A percentile compares a stretch with the other conserved stretches of the same genome.
These are phyloP conservation scores for Phragmites australis DNA, from an alignment of 176 grass and related monocot genomes.

Conservation along the genomic window DNA sequence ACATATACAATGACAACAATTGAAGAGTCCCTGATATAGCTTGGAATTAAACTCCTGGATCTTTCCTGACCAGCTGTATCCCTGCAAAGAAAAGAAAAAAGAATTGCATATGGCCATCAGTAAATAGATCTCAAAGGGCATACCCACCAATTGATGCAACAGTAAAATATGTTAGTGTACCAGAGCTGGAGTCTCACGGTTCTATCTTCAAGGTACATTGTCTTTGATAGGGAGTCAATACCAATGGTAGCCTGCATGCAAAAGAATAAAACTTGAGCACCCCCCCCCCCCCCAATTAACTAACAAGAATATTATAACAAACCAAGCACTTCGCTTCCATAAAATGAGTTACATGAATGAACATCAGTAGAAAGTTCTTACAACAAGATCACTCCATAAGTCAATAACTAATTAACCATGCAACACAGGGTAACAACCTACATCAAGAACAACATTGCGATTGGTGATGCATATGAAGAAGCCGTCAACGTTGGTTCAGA, in stretches of 20 bases:
- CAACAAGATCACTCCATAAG: background rate
- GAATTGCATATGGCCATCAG: background rate
- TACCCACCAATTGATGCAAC: background rate
- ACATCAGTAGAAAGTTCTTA: background rate
- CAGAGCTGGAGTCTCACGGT: conserved; percentile 96
- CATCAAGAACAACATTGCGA: too few relatives aligned
- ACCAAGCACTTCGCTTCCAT: background rate
- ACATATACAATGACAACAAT: conserved; percentile 99
- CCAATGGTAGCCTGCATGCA: conserved; percentile 82
- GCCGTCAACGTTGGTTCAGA: background rate
- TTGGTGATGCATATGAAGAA: too few relatives aligned
- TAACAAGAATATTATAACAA: conserved; percentile 3
- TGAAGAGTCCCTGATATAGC: conserved; percentile 96
- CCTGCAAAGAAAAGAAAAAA: conserved; percentile 49
- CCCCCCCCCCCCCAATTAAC: background rate
- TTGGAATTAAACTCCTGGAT: conserved; percentile 97
- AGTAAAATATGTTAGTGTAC: conserved; percentile 40
- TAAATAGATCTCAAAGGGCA: background rate
- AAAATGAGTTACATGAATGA: background rate
- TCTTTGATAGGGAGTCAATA: conserved; percentile 94
- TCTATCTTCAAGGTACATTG: conserved; percentile 96
- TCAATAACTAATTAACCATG: background rate
- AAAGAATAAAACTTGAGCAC: conserved; percentile 29
- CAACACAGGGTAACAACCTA: too few relatives aligned
- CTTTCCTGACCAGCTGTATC: conserved; percentile 97